Evolutionary conservation across 306 rosid species (phyloP), one percentile per base, ranked within the genome.

Genomic region (Vigna angularis): DNA sequence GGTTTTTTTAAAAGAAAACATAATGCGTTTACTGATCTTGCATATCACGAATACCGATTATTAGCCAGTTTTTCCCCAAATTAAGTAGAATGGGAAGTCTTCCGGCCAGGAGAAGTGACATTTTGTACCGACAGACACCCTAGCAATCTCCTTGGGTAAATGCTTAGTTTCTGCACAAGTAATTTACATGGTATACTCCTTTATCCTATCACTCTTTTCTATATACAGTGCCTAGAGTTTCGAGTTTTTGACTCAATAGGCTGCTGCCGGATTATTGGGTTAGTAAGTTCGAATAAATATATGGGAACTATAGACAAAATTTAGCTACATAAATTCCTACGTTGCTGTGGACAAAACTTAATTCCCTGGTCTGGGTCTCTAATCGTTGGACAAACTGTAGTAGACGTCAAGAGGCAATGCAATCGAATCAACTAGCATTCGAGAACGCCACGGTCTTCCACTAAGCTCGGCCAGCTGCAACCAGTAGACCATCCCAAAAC

Each of bases 401-500:
- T 34, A 12, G 26, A 28, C n/a, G 38, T 28, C 57, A 40, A 52
- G 42, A 40, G 45, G 63, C 69, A 13, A 75, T 34, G 13, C 77
- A 59, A 76, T 74, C 64, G 22, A 74, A 72, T 84, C 71, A 30
- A 70, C 91, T 79, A 93, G 85, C 96, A 87, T 84, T 90, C 90
- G 9, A 76, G 90, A 65, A 85, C 59, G 9, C 73, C 79, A n/a
- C 69, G 79, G 66, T 82, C 88, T 70, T 88, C 92, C 71, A 64
- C 76, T 82, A 90, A 61, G 84, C 87, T 86, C 22, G 93, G 92
- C 94, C 96, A 93, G 88, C 98, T 96, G 90, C 99, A 96, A 78
- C 99, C 99, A 9, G 89, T 86, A 44, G 99, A 93, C 98, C 99
- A 96, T 70, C 94, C 98, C 90, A 96, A 84, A 55, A 93, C 98